phyloP scores from a whole-genome alignment of 2,329 filamentous ascomycete genomes.

The Penicillium brasilianum region DNA sequence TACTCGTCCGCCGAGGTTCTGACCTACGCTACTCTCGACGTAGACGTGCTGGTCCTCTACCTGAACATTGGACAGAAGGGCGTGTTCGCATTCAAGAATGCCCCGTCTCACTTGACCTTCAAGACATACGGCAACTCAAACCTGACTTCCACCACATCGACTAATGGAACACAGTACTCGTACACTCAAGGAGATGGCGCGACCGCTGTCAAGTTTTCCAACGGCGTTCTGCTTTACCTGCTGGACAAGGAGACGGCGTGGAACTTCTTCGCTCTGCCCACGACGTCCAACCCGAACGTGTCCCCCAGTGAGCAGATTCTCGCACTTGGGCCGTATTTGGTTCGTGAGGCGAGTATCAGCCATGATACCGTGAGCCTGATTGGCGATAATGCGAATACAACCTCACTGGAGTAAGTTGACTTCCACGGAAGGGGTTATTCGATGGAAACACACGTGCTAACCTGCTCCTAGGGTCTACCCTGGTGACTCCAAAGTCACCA shows the following conservation, averaged over 20 bases:
- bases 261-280: slow-evolving; percentile 61
- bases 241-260: slow-evolving; percentile 60
- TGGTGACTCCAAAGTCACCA: slow-evolving; percentile 46
- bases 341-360: slow-evolving; percentile 47
- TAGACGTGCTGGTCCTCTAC: slow-evolving; percentile 56
- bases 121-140: slow-evolving; percentile 48
- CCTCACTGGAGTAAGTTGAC: slow-evolving; percentile 44
- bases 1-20: slow-evolving; percentile 60
- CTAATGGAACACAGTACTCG: slow-evolving; percentile 43
- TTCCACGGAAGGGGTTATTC: not conserved
- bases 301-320: slow-evolving; percentile 54
- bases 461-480: slow-evolving; percentile 41
- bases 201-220: slow-evolving; percentile 56
- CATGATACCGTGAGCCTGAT: slow-evolving; percentile 42
- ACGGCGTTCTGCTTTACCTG: slow-evolving; percentile 57
- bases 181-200: slow-evolving; percentile 56
- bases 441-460: slow-evolving; percentile 5
- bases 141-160: slow-evolving; percentile 38
- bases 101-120: slow-evolving; percentile 43
- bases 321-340: slow-evolving; percentile 52
- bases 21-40: slow-evolving; percentile 49
- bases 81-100: slow-evolving; percentile 56
- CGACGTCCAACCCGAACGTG: slow-evolving; percentile 53
- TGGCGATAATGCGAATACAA: slow-evolving; percentile 50
- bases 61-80: slow-evolving; percentile 56